phyloP scores from a whole-genome alignment of 805 yeast species.

The Candida golubevii region DNA sequence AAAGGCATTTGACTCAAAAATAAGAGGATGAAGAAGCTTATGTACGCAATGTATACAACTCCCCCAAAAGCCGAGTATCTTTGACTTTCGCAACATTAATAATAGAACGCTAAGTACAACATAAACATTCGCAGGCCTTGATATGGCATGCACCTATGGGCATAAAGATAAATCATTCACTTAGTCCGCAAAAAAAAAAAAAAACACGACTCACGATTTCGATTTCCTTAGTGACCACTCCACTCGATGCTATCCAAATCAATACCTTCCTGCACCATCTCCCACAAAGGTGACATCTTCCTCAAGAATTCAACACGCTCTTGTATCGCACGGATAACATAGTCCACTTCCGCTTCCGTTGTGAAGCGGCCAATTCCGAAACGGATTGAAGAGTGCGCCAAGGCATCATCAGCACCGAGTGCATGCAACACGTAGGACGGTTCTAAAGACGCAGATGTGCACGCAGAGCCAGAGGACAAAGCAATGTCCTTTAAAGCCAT shows the following conservation, averaged over 20 bases:
- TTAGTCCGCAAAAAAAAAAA: no score
- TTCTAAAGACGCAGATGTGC: slow-evolving; percentile 97
- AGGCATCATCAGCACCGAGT: slow-evolving; percentile 94
- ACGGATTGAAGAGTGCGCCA: slow-evolving; percentile 97
- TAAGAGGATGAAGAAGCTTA: no score
- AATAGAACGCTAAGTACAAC: no score
- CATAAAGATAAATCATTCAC: no score
- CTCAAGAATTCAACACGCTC: slow-evolving; percentile 89
- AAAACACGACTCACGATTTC: no score
- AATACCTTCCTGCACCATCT: slow-evolving; percentile 98
- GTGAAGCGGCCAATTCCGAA: slow-evolving; percentile 97
- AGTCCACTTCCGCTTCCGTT: slow-evolving; percentile 92
- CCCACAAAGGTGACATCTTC: slow-evolving; percentile 95
- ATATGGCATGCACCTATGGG: no score
- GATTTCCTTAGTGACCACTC: slow-evolving; percentile 78
- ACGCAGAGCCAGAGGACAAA: slow-evolving; percentile 92
- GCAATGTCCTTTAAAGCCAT: slow-evolving; percentile 99
- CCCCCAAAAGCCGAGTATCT: no score
- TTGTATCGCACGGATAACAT: slow-evolving; percentile 81
- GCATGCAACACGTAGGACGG: slow-evolving; percentile 97
- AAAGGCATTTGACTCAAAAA: no score
- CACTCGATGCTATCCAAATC: slow-evolving; percentile 92
- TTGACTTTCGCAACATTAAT: no score
- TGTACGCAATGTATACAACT: no score
- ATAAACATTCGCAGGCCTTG: no score